Percentiles rank a stretch among this genome's conserved stretches.
These are phyloP conservation scores for Alternaria gaisen DNA, from an alignment of 2,329 filamentous ascomycete genomes.

Conservation along the genomic window DNA sequence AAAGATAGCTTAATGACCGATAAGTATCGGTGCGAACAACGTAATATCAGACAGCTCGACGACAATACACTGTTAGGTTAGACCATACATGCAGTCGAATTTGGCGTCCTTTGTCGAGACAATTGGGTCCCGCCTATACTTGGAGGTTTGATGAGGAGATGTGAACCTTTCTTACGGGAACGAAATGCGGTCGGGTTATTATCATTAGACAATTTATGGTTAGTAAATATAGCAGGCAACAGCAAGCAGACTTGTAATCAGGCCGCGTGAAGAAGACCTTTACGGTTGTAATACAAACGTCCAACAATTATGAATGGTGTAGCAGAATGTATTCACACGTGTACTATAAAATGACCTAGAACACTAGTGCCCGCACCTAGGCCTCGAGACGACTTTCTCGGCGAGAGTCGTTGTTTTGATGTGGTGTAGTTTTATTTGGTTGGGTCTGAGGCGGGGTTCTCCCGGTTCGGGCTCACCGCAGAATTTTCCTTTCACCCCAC, in stretches of 20 bases:
- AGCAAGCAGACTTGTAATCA: not conserved
- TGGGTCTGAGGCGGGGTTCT: not conserved
- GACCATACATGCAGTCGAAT: not conserved
- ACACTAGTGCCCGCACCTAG: not conserved
- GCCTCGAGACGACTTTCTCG: no score
- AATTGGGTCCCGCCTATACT: not conserved
- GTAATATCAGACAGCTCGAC: not conserved
- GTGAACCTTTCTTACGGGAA: not conserved
- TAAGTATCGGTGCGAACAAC: not conserved
- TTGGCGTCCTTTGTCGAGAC: not conserved
- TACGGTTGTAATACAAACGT: not conserved
- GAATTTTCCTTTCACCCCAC: not conserved
- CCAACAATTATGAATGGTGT: not conserved
- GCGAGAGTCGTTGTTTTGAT: not conserved
- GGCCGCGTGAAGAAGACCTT: not conserved
- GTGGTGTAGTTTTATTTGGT: not conserved
- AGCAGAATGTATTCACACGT: not conserved
- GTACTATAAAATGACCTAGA: not conserved
- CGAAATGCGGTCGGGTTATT: not conserved
- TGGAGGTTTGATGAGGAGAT: not conserved
- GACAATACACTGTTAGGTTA: not conserved
- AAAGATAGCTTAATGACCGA: not conserved
- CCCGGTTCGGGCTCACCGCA: not conserved
- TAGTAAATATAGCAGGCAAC: not conserved
- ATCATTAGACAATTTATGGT: not conserved